Evolutionary conservation across 305 asterid genomes (phyloP), one percentile per base, ranked within the genome.

Genomic region (Plantago lanceolata): DNA sequence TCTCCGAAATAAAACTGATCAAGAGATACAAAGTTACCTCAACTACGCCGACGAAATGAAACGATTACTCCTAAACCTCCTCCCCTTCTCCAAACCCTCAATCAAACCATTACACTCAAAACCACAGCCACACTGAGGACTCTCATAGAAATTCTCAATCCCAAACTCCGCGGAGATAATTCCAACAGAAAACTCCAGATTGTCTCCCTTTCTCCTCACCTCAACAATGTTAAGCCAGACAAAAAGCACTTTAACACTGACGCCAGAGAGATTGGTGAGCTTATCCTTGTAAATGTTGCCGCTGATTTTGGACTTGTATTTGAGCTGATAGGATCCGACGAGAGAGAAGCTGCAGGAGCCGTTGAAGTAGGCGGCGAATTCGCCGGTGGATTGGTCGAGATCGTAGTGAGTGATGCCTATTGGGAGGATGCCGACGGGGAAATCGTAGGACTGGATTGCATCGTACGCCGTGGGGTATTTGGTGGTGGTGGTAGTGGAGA

Each of bases 341-440:
- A 90, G 51, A 21, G 84, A 50, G 81, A 85, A 88, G 73, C 83
- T 88, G 81, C 97, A 90, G 35, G 84, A 68, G 6, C 75, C 69
- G 71, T 71, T 81, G 20, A 88, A 61, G 18, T 76, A 63, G 0
- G 79, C 96, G 14, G 77, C 60, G 81, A 86, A 90, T 45, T 74
- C 68, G 0, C 97, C 94, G 16, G 92, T 81, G 64, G 64, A 12
- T 16, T 66, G 31, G 74, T 90, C 81, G 20, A 90, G 71, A 51
- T 83, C 82, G 81, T 88, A 84, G 71, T 85, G 67, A 0, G 73
- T 76, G 28, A 74, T 89, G 68, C 95, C 97, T 37, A 69, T 56
- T 0, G 97, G 97, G 33, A 88, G 95, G 69, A 90, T 75, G 2
- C 97, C 97, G 0, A 65, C 61, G 1, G 97, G 97, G 21, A 90